Evolutionary conservation across 2,329 filamentous ascomycete species (phyloP).

Genomic region (Cordyceps farinosa): DNA sequence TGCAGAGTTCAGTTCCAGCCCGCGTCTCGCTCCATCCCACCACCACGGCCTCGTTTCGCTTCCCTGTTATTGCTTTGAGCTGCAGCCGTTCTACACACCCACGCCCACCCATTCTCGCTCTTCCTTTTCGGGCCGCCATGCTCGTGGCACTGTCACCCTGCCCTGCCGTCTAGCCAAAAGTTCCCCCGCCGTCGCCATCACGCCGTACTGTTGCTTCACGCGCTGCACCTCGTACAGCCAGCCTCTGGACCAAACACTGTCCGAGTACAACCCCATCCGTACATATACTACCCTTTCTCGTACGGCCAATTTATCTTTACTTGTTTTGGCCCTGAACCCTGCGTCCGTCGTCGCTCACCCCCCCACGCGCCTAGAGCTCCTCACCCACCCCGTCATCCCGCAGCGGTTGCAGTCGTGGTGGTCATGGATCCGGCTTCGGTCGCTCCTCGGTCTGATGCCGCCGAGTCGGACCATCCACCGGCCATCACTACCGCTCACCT

Average conservation of each 20-base stretch:
- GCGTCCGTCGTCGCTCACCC: slow-evolving; percentile 3
- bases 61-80: neutral
- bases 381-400: slow-evolving; percentile 15
- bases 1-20: neutral
- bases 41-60: neutral
- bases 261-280: slow-evolving; percentile 11
- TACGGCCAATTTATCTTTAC: neutral
- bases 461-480: slow-evolving; percentile 10
- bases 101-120: neutral
- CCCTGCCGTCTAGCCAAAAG: slow-evolving; percentile 10
- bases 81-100: neutral
- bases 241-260: neutral
- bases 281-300: neutral
- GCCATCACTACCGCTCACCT: slow-evolving; percentile 34
- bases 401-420: slow-evolving; percentile 18
- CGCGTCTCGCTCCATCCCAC: neutral
- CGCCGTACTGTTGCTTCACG: neutral
- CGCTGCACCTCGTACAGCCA: neutral
- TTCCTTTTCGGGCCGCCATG: slow-evolving; percentile 7
- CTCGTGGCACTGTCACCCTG: slow-evolving; percentile 4
- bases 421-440: slow-evolving; percentile 32
- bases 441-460: slow-evolving; percentile 30
- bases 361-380: slow-evolving; percentile 6
- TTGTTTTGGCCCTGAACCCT: neutral
- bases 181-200: neutral